phyloP scores from a whole-genome alignment of 768 basidiomycete genomes.

The Tricholoma hemisulphureum region DNA sequence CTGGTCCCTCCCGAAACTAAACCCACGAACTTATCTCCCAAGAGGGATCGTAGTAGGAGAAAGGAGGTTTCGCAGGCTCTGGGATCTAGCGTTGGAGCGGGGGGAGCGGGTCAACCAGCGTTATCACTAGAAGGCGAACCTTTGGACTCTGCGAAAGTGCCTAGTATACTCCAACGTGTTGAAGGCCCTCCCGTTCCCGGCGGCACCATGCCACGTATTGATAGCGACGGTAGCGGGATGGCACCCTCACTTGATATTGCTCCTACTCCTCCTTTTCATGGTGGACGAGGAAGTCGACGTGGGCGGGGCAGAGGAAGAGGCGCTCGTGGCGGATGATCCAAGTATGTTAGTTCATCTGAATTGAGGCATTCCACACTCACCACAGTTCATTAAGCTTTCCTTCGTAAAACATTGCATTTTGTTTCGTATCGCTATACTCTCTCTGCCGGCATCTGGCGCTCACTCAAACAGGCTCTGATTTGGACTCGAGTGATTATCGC shows the following conservation, averaged over 20 bases:
- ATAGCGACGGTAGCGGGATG: neutral
- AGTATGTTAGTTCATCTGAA: neutral
- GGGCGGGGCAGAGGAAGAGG: constrained; percentile 19
- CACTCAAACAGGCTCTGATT: no score
- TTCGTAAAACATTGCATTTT: neutral
- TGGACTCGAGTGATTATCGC: no score
- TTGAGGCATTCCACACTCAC: neutral
- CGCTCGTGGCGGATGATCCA: constrained; percentile 4
- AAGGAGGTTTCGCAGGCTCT: constrained; percentile 6
- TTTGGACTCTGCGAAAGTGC: constrained; percentile 19
- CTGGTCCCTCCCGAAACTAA: constrained; percentile 8
- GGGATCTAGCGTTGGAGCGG: neutral
- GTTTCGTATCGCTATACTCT: neutral
- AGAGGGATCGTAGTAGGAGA: constrained; percentile 13
- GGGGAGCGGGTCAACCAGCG: constrained; percentile 7
- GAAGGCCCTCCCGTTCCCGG: constrained; percentile 16
- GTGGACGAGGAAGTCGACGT: constrained; percentile 9
- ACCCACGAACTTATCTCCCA: constrained; percentile 9
- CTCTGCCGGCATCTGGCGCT: neutral
- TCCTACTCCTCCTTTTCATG: neutral
- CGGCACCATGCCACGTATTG: neutral
- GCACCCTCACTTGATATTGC: neutral
- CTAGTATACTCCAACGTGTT: constrained; percentile 31
- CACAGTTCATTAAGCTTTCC: neutral
- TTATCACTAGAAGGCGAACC: neutral